phyloP scores from a whole-genome alignment of 306 rosid species.

The Pterocarpus santalinus region DNA sequence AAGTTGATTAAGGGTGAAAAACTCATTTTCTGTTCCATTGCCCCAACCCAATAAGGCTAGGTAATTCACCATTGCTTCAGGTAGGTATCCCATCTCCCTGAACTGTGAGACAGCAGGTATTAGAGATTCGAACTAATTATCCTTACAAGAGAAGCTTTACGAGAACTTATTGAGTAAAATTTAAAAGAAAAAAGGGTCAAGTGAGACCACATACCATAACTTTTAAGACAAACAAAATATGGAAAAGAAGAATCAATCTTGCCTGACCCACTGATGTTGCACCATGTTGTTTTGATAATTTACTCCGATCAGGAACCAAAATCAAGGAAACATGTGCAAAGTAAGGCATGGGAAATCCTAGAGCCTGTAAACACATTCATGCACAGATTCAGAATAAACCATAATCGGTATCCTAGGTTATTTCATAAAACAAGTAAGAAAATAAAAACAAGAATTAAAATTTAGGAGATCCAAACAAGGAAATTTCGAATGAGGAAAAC shows the following conservation, averaged over 20 bases:
- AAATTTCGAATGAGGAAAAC: neutral
- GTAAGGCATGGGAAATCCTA: slow-evolving; percentile 81
- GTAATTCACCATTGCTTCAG: slow-evolving; percentile 94
- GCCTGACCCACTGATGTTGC: slow-evolving; percentile 99
- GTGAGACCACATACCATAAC: slow-evolving; percentile 18
- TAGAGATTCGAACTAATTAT: slow-evolving; percentile 37
- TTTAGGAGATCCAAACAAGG: neutral
- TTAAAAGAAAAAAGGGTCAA: neutral
- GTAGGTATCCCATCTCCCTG: slow-evolving; percentile 98
- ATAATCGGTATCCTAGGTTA: slow-evolving; percentile 38
- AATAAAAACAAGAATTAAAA: slow-evolving; percentile 32
- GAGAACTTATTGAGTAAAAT: slow-evolving; percentile 18
- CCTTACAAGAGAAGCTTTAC: slow-evolving; percentile 1
- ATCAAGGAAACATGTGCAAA: slow-evolving; percentile 94
- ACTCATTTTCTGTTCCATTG: slow-evolving; percentile 95
- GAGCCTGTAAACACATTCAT: slow-evolving; percentile 64
- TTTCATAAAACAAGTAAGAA: slow-evolving; percentile 13
- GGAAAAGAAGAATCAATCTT: slow-evolving; percentile 19
- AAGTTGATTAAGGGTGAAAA: slow-evolving; percentile 80
- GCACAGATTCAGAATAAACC: slow-evolving; percentile 20
- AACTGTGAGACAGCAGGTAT: slow-evolving; percentile 60
- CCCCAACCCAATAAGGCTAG: slow-evolving; percentile 98
- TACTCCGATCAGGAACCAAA: slow-evolving; percentile 96
- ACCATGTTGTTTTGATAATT: slow-evolving; percentile 96
- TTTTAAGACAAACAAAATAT: slow-evolving; percentile 3